Evolutionary conservation across 2,329 filamentous ascomycete genomes (phyloP).

Genomic region (Neophaeococcomyces mojaviensis): DNA sequence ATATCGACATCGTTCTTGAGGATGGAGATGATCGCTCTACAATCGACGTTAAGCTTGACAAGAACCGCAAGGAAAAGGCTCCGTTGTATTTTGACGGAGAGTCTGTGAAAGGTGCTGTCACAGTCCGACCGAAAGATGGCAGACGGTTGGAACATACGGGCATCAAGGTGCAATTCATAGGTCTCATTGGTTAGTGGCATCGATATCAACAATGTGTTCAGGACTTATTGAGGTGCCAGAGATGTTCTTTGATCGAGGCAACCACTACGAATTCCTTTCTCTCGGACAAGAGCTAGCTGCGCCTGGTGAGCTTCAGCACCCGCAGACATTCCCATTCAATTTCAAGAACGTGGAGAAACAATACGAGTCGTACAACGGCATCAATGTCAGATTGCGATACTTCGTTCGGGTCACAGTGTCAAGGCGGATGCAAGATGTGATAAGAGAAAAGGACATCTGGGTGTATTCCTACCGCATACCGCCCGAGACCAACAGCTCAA

Average conservation of each 20-base stretch:
- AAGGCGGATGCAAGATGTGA: slow-evolving; percentile 92
- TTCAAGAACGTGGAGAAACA: slow-evolving; percentile 99
- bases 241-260: slow-evolving; percentile 99
- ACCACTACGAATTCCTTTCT: slow-evolving; percentile 98
- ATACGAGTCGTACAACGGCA: slow-evolving; percentile 99
- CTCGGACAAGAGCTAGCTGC: slow-evolving; percentile 94
- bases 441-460: slow-evolving; percentile 99
- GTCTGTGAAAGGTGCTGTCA: slow-evolving; percentile 93
- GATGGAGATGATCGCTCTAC: slow-evolving; percentile 89
- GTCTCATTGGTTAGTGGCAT: slow-evolving; percentile 70
- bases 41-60: slow-evolving; percentile 97
- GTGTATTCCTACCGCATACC: slow-evolving; percentile 98
- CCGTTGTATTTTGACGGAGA: slow-evolving; percentile 97
- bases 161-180: slow-evolving; percentile 99
- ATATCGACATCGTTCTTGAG: slow-evolving; percentile 97
- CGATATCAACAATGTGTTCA: slow-evolving; percentile 2
- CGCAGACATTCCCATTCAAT: slow-evolving; percentile 98
- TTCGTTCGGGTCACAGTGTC: slow-evolving; percentile 96
- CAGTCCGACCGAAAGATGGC: slow-evolving; percentile 92
- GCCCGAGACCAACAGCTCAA: slow-evolving; percentile 93
- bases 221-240: slow-evolving; percentile 46
- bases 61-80: slow-evolving; percentile 93
- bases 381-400: slow-evolving; percentile 98
- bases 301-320: slow-evolving; percentile 94
- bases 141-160: slow-evolving; percentile 96